A percentile compares a stretch with the other conserved stretches of the same genome.
phyloP scores from a whole-genome alignment of 2,329 filamentous ascomycete species.

The Clonostachys sp. region DNA sequence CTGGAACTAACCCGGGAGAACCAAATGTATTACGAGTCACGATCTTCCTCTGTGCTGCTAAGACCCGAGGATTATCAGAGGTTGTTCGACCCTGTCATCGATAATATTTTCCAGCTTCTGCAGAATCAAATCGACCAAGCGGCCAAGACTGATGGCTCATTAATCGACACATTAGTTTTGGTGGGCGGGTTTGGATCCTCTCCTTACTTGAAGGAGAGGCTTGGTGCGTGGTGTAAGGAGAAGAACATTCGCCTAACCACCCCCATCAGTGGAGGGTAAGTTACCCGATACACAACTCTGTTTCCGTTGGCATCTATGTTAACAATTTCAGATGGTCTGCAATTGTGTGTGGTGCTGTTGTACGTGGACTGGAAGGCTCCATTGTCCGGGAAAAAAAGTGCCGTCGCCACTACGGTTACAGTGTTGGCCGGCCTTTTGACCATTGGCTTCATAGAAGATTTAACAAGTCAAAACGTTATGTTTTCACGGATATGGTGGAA shows the following conservation, averaged over 20 bases:
- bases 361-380: constrained; percentile 71
- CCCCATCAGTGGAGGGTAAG: not conserved
- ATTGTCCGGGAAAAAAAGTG: constrained; percentile 48
- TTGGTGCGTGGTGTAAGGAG: constrained; percentile 1
- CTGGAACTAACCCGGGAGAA: not conserved
- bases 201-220: constrained; percentile 43
- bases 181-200: constrained; percentile 80
- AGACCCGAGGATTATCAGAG: not conserved
- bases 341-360: constrained; percentile 71
- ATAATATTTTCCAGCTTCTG: not conserved
- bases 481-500: too few species aligned
- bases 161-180: constrained; percentile 52
- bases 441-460: not conserved
- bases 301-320: too few species aligned
- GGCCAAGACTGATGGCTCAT: not conserved
- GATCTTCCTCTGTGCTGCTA: not conserved
- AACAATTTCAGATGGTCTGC: constrained; percentile 72
- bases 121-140: not conserved
- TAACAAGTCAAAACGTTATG: not conserved
- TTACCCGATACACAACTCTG: too few species aligned
- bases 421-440: not conserved
- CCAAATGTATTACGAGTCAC: not conserved
- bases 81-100: not conserved
- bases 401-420: constrained; percentile 1
- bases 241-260: not conserved